A percentile compares a stretch with the other conserved stretches of the same genome.
phyloP scores from a whole-genome alignment of 805 yeast genomes.

The Diddensiella transvaalensis region DNA sequence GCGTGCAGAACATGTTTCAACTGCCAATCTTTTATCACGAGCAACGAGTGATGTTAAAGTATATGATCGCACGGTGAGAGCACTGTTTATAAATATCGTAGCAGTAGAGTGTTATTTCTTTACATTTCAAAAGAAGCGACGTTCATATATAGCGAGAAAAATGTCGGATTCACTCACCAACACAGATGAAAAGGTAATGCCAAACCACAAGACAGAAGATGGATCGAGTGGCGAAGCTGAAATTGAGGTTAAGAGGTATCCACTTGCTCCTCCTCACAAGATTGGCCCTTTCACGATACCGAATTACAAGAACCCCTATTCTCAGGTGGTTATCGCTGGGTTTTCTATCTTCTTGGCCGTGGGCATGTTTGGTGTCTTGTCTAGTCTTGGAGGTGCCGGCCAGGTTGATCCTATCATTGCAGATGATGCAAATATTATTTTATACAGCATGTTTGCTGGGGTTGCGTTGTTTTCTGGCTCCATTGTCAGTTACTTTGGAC shows the following conservation, averaged over 20 bases:
- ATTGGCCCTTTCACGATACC: slow-evolving; percentile 12
- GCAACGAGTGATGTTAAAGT: background rate
- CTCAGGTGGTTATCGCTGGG: slow-evolving; percentile 21
- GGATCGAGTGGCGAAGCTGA: background rate
- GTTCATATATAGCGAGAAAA: too few species aligned
- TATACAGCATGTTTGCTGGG: slow-evolving; percentile 53
- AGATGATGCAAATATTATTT: slow-evolving; percentile 49
- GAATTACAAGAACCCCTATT: slow-evolving; percentile 5
- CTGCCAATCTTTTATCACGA: too few species aligned
- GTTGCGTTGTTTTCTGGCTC: slow-evolving; percentile 55
- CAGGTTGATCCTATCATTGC: slow-evolving; percentile 34
- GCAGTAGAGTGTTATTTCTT: too few species aligned
- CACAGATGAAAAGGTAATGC: background rate
- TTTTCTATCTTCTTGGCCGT: slow-evolving; percentile 20
- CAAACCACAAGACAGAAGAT: background rate
- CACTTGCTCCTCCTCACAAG: slow-evolving; percentile 3
- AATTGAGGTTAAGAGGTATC: background rate
- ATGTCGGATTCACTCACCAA: too few species aligned
- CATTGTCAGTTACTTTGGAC: slow-evolving; percentile 49
- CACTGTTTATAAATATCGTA: too few species aligned
- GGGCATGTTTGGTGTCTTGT: slow-evolving; percentile 48
- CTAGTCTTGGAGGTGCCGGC: slow-evolving; percentile 49
- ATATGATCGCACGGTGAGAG: too few species aligned
- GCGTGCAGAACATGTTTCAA: too few species aligned
- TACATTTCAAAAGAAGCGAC: too few species aligned